These are phyloP conservation scores for Zalaria obscura DNA, from an alignment of 2,329 filamentous ascomycete species.

Conservation along the genomic window DNA sequence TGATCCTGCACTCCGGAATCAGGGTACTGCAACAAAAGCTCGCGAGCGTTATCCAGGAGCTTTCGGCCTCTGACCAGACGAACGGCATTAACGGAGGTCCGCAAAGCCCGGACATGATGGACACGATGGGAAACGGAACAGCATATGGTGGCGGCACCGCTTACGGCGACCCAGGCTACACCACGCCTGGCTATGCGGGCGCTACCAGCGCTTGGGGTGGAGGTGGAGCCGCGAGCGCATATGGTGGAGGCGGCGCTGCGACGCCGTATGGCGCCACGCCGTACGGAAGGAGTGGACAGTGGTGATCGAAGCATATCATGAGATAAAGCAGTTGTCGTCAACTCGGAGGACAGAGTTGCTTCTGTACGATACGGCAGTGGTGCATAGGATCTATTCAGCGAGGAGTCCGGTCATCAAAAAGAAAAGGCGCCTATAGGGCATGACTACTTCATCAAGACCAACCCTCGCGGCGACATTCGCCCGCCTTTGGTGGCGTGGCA, in stretches of 20 bases:
- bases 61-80: conserved; percentile 39
- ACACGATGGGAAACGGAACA: conserved; percentile 45
- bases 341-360: too few species aligned
- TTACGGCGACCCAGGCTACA: conserved; percentile 54
- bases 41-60: conserved; percentile 57
- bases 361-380: too few species aligned
- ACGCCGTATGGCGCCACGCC: conserved; percentile 40
- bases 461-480: too few species aligned
- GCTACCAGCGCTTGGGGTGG: conserved; percentile 50
- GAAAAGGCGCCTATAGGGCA: too few species aligned
- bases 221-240: conserved; percentile 16
- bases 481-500: too few species aligned
- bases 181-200: conserved; percentile 49
- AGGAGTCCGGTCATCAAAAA: too few species aligned
- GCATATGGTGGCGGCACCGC: conserved; percentile 51
- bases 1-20: conserved; percentile 79
- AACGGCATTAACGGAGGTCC: conserved; percentile 40
- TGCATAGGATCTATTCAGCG: too few species aligned
- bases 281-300: conserved; percentile 8
- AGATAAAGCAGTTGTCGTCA: too few species aligned
- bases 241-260: background rate
- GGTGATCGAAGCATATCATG: conserved; percentile 1
- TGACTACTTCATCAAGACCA: too few species aligned
- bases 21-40: conserved; percentile 82
- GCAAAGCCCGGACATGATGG: conserved; percentile 31